Base-by-base conservation (phyloP, 495 filamentous ascomycete genomes). In the Xylaria scruposa region DNA sequence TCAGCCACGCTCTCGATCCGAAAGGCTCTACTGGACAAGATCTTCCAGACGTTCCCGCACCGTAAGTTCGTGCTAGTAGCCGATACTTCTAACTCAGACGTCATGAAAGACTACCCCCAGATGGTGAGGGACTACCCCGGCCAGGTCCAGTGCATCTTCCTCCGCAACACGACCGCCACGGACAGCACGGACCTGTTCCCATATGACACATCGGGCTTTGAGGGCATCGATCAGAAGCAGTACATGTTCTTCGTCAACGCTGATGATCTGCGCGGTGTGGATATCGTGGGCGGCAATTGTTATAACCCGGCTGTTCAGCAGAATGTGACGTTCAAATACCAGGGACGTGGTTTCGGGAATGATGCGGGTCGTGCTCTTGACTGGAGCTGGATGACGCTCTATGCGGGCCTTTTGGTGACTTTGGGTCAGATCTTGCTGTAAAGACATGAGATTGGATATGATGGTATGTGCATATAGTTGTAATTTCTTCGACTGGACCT, bases 181-280 rank as follows among this genome's bases (percentile, higher is more conserved):
- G 92, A 95, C 75, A 83, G 88, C 71, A 69, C 73, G 9, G 78
- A 81, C 74, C 82, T 84, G 42, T 93, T 93, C 77, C 92, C 92
- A 0, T 94, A 95, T 76, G 85, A 95, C 76, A 95, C 92, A 0
- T 83, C 78, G 8, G 88, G 87, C n/a, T 94, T 94, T 80, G 75
- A 91, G 77, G 83, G 79, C 4, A 68, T 95, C 38, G 85, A 90
- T 42, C 85, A 88, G 75, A 81, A 82, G 54, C 84, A 78, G 75
- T 95, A 92, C 77, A 94, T 95, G 92, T 95, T 95, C 83, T 94
- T 95, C 82, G 79, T 82, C 3, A 83, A 88, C 2, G 84, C 92
- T 0, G 90, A 94, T 78, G 92, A 94, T 75, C 83, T 95, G 17
- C 85, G 67, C 6, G 83, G 84, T 19, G 82, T 94, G 73, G 90